Evolutionary conservation across 2,329 filamentous ascomycete genomes (phyloP).

Genomic region (Colletotrichum melonis): DNA sequence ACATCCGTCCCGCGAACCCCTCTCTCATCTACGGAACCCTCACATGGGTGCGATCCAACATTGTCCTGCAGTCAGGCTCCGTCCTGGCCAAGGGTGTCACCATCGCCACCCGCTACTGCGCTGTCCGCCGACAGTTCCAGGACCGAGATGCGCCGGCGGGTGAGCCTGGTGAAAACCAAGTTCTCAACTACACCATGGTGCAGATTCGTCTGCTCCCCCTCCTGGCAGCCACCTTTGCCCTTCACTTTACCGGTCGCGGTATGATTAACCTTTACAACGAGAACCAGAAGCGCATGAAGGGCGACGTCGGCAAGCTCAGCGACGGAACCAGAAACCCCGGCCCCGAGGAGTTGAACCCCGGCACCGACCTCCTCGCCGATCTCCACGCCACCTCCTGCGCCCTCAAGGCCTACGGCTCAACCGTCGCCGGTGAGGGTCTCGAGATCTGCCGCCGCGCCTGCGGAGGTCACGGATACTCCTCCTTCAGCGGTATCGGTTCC

Average conservation of each 20-base stretch:
- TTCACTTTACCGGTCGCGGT: slow-evolving; percentile 81
- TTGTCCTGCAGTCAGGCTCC: slow-evolving; percentile 78
- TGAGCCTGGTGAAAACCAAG: slow-evolving; percentile 74
- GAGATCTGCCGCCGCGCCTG: slow-evolving; percentile 81
- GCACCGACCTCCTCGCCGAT: slow-evolving; percentile 77
- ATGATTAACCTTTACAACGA: slow-evolving; percentile 82
- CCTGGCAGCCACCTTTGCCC: slow-evolving; percentile 79
- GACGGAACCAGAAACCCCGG: slow-evolving; percentile 67
- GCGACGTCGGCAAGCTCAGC: slow-evolving; percentile 52
- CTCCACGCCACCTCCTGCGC: slow-evolving; percentile 82
- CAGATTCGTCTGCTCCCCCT: slow-evolving; percentile 79
- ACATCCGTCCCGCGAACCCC: slow-evolving; percentile 73
- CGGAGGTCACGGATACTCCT: slow-evolving; percentile 81
- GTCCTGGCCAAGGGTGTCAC: slow-evolving; percentile 81
- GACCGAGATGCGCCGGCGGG: slow-evolving; percentile 73
- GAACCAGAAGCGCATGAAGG: slow-evolving; percentile 75
- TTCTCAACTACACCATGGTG: slow-evolving; percentile 85
- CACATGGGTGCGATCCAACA: slow-evolving; percentile 79
- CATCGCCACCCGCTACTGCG: slow-evolving; percentile 80
- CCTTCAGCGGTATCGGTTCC: slow-evolving; percentile 79
- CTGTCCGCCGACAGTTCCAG: slow-evolving; percentile 82
- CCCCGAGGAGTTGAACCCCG: slow-evolving; percentile 72
- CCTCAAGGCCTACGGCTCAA: slow-evolving; percentile 78
- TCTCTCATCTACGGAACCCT: slow-evolving; percentile 80
- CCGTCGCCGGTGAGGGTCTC: slow-evolving; percentile 78